Base-by-base conservation (phyloP, 2,329 filamentous ascomycete genomes). In the Leptographium wingfieldii region DNA sequence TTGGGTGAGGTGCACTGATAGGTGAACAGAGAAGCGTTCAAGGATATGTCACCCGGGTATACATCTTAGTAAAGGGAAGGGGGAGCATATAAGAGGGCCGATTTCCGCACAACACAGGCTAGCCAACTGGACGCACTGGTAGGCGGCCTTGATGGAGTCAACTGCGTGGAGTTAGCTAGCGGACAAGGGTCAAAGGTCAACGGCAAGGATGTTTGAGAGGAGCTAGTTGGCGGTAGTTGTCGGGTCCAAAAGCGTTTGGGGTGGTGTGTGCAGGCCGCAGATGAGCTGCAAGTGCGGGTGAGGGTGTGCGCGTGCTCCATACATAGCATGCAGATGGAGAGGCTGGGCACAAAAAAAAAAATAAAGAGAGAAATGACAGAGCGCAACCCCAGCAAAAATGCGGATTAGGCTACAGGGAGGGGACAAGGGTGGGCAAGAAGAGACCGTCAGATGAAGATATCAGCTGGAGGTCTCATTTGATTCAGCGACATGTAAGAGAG, bases 151-250 rank as follows among this genome's bases (percentile, higher is more conserved):
- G 43, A 46, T n/a, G 43, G 43, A 19, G 43, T 25, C 14, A 52
- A 29, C 49, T 52, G 49, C 27, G 33, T 38, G 52, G 27, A 53
- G 27, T 25, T 22, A 49, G 46, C 48, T 27, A 29, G 27, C 12
- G 31, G 56, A 33, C 29, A 35, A 16, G 46, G 56, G 49, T 52
- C 12, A 2, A n/a, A 10, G 22, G 56, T 31, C 43, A 57, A 31
- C 46, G 11, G 10, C 22, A 43, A n/a, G 43, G 43, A 11, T 31
- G 29, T 31, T 10, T 19, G 25, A 22, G 55, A 33, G 27, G 19
- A 40, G 43, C 46, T 51, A 49, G 43, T 51, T 57, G 48, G 33
- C 33, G 48, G 48, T 52, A 58, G 56, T 58, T 40, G 56, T 58
- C 56, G 56, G 56, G 56, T 40, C 33, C n/a, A 51, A 22, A 29